Base-by-base conservation (phyloP, 495 filamentous ascomycete species). In the Lasiosphaeria ovina region DNA sequence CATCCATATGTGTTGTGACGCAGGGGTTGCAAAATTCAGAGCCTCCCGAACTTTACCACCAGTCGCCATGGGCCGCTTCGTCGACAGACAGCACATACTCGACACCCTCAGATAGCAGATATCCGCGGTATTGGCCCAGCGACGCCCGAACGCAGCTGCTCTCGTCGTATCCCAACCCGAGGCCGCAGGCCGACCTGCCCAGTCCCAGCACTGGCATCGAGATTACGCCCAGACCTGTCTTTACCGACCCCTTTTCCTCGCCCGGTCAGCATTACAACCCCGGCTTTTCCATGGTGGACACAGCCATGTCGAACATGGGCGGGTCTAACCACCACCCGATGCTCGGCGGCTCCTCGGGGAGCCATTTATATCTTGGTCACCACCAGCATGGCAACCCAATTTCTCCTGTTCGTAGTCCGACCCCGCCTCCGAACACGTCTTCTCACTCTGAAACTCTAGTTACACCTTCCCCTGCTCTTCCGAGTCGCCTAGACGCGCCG, bases 11-110 rank as follows among this genome's bases (percentile, higher is more conserved):
- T 33, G 57, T 68, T 10, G 62, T 62, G 12, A 69, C 70, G 1
- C 60, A 65, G 16, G 63, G 55, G 8, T 53, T 66, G 11, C 61
- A 60, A 7, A 62, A 64, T 9, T 48, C 63, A 9, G 66, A 71
- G 3, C 35, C 62, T 11, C 66, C 70, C 9, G 70, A 66, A 4
- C 57, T 69, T 1, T 64, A 69, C 44, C 64, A 66, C n/a, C 72
- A 67, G 38, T 81, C 79, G 3, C 73, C 77, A 16, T 79, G 74
- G 72, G 68, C 76, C 3, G 81, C 79, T 38, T 80, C 75, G 50
- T 76, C 77, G 31, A n/a, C 12, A 11, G 77, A 78, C 45, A 83
- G 81, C 65, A 75, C 68, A 34, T 79, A 75, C 62, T 82, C 79
- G 24, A 79, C 77, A 3, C 78, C 76, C 1, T 65, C 58, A 55